These are phyloP conservation scores for Rosa lucieae DNA, from an alignment of 306 rosid species.

Conservation along the genomic window DNA sequence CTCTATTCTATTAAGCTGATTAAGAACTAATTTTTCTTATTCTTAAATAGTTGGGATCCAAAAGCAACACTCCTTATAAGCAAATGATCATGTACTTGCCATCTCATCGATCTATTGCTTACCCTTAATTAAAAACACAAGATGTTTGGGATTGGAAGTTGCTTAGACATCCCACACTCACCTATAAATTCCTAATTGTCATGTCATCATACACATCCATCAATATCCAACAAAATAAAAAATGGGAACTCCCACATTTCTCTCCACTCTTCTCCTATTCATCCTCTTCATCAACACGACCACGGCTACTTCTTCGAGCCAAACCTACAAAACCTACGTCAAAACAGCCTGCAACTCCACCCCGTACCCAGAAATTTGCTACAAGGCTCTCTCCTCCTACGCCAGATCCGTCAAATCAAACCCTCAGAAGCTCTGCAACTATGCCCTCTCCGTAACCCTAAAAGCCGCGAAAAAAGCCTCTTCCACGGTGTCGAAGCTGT, in stretches of 20 bases:
- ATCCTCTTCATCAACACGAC: neutral
- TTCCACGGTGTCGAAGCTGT: conserved; percentile 26
- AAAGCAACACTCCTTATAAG: neutral
- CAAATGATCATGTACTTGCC: neutral
- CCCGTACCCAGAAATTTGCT: conserved; percentile 46
- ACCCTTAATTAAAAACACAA: neutral
- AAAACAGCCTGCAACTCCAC: conserved; percentile 26
- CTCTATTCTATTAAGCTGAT: neutral
- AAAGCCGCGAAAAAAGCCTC: conserved; percentile 24
- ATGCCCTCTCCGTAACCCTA: conserved; percentile 38
- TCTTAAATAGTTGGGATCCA: neutral
- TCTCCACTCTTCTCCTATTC: neutral
- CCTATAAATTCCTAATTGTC: neutral
- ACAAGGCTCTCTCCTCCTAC: conserved; percentile 34
- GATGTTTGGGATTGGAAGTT: neutral
- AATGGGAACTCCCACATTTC: conserved; percentile 14
- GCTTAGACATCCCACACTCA: neutral
- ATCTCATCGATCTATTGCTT: neutral
- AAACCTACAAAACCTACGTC: conserved; percentile 14
- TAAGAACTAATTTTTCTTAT: neutral
- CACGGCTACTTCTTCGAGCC: conserved; percentile 3
- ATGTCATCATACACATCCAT: neutral
- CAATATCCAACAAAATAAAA: neutral
- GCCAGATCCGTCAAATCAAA: conserved; percentile 43
- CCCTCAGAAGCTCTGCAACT: conserved; percentile 43